These are phyloP conservation scores for Paramecium primaurelia DNA, from an alignment of 73 alveolate genomes.

Conservation along the genomic window DNA sequence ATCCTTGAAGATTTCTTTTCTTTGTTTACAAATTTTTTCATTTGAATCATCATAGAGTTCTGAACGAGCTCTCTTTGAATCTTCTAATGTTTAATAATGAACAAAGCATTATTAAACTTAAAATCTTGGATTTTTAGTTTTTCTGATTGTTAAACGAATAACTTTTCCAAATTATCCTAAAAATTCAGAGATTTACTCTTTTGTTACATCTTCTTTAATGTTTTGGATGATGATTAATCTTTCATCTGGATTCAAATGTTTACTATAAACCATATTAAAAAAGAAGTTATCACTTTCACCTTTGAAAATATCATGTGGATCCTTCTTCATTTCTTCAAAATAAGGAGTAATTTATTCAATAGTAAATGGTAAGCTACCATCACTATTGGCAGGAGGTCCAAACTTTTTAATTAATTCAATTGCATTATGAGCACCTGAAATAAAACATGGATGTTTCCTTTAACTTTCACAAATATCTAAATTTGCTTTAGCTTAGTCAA, in stretches of 20 bases:
- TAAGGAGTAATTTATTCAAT: not conserved
- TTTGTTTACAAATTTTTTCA: not conserved
- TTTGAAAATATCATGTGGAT: not conserved
- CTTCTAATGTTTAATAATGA: slow-evolving; percentile 19
- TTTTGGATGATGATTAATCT: not conserved
- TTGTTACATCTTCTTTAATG: not conserved
- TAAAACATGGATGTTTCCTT: slow-evolving; percentile 17
- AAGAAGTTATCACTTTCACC: slow-evolving; percentile 6
- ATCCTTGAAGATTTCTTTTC: not conserved
- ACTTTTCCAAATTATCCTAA: slow-evolving; percentile 24
- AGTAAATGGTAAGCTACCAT: not conserved
- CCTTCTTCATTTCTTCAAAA: not conserved
- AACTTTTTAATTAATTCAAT: not conserved
- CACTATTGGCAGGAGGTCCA: slow-evolving; percentile 22
- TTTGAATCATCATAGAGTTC: not conserved
- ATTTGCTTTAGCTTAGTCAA: not conserved
- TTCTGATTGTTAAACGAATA: not conserved
- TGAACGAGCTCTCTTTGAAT: slow-evolving; percentile 32
- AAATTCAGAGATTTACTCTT: not conserved
- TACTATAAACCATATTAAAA: not conserved
- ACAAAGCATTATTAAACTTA: not conserved
- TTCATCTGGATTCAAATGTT: slow-evolving; percentile 21
- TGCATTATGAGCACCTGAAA: not conserved
- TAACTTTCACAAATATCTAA: not conserved
- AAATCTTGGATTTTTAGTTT: slow-evolving; percentile 2